Conservation (phyloP, 371 early-diverging fungal species). For the Saksenaea vasiformis region DNA sequence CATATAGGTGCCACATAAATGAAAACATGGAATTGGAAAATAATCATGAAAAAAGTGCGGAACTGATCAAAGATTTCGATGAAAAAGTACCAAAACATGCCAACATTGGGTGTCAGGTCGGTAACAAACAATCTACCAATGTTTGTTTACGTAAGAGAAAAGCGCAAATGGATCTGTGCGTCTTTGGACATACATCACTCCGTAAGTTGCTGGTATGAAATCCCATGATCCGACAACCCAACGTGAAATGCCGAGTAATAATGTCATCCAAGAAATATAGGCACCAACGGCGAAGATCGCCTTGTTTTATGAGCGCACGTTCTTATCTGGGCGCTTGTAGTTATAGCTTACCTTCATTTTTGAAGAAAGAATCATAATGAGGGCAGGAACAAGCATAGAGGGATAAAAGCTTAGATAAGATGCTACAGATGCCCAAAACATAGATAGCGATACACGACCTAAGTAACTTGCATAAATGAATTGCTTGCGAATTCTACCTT, state of each 20-base stretch:
- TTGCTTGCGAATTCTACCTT: not conserved
- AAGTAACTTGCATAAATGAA: not conserved
- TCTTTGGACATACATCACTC: slow-evolving; percentile 66
- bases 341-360: slow-evolving; percentile 1
- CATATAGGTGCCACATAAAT: slow-evolving; percentile 83
- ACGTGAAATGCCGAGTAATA: slow-evolving; percentile 60
- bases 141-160: not conserved
- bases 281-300: not conserved
- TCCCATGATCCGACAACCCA: slow-evolving; percentile 70
- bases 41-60: slow-evolving; percentile 87
- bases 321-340: not conserved
- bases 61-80: slow-evolving; percentile 98
- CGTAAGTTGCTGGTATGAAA: slow-evolving; percentile 72
- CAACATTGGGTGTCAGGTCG: slow-evolving; percentile 95
- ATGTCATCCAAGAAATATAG: slow-evolving; percentile 31
- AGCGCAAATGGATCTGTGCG: not conserved
- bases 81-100: slow-evolving; percentile 97
- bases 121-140: slow-evolving; percentile 50
- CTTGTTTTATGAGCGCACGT: not conserved
- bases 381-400: slow-evolving; percentile 72
- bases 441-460: slow-evolving; percentile 34
- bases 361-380: slow-evolving; percentile 46
- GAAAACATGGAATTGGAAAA: slow-evolving; percentile 88
- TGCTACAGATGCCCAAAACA: slow-evolving; percentile 75
- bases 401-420: slow-evolving; percentile 85